Percentiles rank a stretch among this genome's conserved stretches.
Conservation (phyloP, 345 rosid species). For the Pugionium dolabratum region DNA sequence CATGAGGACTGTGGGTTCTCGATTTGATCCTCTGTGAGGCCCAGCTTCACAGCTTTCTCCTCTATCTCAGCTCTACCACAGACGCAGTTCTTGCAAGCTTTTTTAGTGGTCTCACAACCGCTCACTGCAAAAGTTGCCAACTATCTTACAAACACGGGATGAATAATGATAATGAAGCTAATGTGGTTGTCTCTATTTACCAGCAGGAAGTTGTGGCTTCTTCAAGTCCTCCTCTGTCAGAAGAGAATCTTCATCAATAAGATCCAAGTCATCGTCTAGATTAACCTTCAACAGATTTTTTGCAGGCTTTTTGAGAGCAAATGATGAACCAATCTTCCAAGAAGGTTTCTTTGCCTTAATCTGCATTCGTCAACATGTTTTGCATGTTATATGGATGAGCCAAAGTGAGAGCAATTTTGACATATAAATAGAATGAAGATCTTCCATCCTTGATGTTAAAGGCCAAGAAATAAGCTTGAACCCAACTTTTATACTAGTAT, state of each 20-base stretch:
- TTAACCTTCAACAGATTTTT: slow-evolving; percentile 56
- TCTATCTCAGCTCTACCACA: slow-evolving; percentile 99
- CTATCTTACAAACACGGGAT: slow-evolving; percentile 4
- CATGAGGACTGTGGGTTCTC: slow-evolving; percentile 92
- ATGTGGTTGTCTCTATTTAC: slow-evolving; percentile 41
- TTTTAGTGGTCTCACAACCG: slow-evolving; percentile 85
- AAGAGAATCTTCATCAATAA: slow-evolving; percentile 95
- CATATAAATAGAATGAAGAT: slow-evolving; percentile 2
- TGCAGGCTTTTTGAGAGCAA: slow-evolving; percentile 63
- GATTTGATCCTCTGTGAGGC: slow-evolving; percentile 68
- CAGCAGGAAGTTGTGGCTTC: slow-evolving; percentile 70
- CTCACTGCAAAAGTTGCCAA: slow-evolving; percentile 48
- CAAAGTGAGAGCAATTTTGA: slow-evolving; percentile 6
- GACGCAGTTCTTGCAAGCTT: slow-evolving; percentile 93
- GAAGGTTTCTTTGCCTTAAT: slow-evolving; percentile 78
- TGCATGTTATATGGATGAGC: slow-evolving; percentile 6
- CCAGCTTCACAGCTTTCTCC: slow-evolving; percentile 76
- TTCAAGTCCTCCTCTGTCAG: slow-evolving; percentile 81
- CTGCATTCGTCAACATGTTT: slow-evolving; percentile 37
- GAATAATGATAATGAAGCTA: neutral
- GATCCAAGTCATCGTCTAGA: slow-evolving; percentile 68
- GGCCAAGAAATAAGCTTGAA: neutral
- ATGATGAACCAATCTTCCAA: slow-evolving; percentile 85
- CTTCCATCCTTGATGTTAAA: slow-evolving; percentile 1
- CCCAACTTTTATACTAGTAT: neutral